Base-by-base conservation (phyloP, 345 rosid genomes). In the Eucalyptus viminalis region DNA sequence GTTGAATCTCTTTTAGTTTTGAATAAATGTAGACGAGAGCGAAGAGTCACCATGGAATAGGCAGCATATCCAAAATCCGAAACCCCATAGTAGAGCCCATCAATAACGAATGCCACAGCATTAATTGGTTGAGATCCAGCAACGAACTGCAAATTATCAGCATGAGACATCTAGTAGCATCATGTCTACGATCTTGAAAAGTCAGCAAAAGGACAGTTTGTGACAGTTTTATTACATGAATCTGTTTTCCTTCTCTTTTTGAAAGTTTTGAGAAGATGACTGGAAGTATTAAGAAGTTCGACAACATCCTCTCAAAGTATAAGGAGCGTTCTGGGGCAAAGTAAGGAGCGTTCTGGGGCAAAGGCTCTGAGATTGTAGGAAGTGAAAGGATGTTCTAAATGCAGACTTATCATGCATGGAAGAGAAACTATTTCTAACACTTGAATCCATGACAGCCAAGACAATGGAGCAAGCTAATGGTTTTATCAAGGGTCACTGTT, bases 61-160 rank as follows among this genome's bases (percentile, higher is more conserved):
- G 99, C 97, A 58, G 99, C 98, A 93, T 94, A 97, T 92, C 94
- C 97, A 25, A 94, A 97, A 92, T 98, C 99, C 12, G 99, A 97
- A 91, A 95, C 99, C 58, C 98, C 99, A 51, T 97, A 97, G 76
- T 97, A 98, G 9, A 98, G 97, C 56, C 99, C 99, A 89, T 98
- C 99, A 31, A 96, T 88, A 87, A 98, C 97, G 80, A 98, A 98
- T 24, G 99, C 99, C 34, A 96, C 86, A 60, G 99, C 98, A 91
- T 98, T 98, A 89, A 98, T 92, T 45, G 99, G 99, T 90, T 96
- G 99, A 83, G 99, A 94, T 90, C 97, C 96, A 87, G 99, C 99
- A 89, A 98, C 98, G 92, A 98, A 98, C 99, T 98, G 91, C 76
- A 58, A 86, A 24, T 31, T 54, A 86, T 31, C 62, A 5, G 3